Conservation (phyloP, 2,329 filamentous ascomycete genomes). For the Phialemonium atrogriseum region DNA sequence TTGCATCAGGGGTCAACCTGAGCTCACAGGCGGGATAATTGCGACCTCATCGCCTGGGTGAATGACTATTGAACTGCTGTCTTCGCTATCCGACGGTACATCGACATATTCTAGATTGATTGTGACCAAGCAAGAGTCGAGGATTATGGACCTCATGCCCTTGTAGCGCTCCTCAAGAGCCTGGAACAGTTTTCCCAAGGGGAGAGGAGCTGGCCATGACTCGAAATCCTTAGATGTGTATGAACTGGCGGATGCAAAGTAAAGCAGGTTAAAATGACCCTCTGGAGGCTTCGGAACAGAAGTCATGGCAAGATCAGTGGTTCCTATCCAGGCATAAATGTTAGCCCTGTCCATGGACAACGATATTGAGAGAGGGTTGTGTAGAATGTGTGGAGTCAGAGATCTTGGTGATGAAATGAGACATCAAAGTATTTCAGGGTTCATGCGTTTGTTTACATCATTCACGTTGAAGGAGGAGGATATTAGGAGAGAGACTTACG, state of each 20-base stretch:
- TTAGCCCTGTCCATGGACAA: constrained; percentile 1
- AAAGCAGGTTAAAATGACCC: constrained; percentile 71
- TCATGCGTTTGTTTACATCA: no score
- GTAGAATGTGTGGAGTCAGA: constrained; percentile 39
- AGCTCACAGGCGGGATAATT: constrained; percentile 82
- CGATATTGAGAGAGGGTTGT: constrained; percentile 6
- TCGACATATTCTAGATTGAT: constrained; percentile 79
- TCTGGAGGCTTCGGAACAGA: constrained; percentile 38
- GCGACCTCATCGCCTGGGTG: constrained; percentile 74
- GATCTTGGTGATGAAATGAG: constrained; percentile 62
- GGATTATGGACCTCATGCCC: constrained; percentile 59
- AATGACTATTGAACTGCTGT: constrained; percentile 42
- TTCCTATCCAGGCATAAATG: constrained; percentile 3
- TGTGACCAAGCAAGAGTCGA: constrained; percentile 67
- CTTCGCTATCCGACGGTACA: constrained; percentile 35
- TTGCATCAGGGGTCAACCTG: no score
- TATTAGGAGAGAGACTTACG: no score
- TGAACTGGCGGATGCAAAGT: constrained; percentile 69
- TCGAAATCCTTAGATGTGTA: constrained; percentile 64
- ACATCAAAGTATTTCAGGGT: constrained; percentile 48
- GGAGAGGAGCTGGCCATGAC: constrained; percentile 55
- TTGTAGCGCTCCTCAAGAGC: constrained; percentile 60
- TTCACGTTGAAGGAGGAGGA: no score
- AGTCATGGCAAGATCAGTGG: constrained; percentile 19
- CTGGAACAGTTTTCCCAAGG: constrained; percentile 54